phyloP scores from a whole-genome alignment of 768 basidiomycete genomes.

The Postia placenta region DNA sequence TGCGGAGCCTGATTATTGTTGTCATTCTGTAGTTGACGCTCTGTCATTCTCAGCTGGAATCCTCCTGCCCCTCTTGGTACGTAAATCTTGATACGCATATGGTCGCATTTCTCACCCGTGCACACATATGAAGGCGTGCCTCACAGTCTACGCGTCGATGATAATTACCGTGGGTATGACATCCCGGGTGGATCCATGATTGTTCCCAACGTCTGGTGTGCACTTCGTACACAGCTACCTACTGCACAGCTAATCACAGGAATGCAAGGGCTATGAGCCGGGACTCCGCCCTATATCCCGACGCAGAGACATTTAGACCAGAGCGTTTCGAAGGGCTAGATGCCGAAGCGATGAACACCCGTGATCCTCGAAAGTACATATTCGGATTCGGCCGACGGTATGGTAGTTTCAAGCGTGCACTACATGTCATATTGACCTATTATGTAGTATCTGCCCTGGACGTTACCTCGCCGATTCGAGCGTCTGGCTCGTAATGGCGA shows the following conservation, averaged over 20 bases:
- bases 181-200: slow-evolving; percentile 14
- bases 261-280: slow-evolving; percentile 20
- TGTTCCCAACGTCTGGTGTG: slow-evolving; percentile 17
- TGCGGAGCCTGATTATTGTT: neutral
- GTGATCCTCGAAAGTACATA: neutral
- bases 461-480: too few species aligned
- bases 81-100: neutral
- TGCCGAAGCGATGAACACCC: neutral
- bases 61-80: neutral
- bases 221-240: neutral
- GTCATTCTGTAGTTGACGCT: neutral
- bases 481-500: too few species aligned
- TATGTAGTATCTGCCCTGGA: too few species aligned
- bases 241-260: slow-evolving; percentile 8
- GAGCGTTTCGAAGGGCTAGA: slow-evolving; percentile 12
- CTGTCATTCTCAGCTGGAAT: neutral
- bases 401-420: slow-evolving; percentile 7
- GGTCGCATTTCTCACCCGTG: neutral
- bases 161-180: slow-evolving; percentile 16
- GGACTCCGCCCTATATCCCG: neutral
- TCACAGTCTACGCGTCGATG: slow-evolving; percentile 12
- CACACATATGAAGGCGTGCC: slow-evolving; percentile 10
- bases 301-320: slow-evolving; percentile 2
- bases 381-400: slow-evolving; percentile 14
- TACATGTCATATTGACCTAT: too few species aligned